A percentile compares a stretch with the other conserved stretches of the same genome.
These are phyloP conservation scores for Cubamyces sp. DNA, from an alignment of 768 basidiomycete species.

Conservation along the genomic window DNA sequence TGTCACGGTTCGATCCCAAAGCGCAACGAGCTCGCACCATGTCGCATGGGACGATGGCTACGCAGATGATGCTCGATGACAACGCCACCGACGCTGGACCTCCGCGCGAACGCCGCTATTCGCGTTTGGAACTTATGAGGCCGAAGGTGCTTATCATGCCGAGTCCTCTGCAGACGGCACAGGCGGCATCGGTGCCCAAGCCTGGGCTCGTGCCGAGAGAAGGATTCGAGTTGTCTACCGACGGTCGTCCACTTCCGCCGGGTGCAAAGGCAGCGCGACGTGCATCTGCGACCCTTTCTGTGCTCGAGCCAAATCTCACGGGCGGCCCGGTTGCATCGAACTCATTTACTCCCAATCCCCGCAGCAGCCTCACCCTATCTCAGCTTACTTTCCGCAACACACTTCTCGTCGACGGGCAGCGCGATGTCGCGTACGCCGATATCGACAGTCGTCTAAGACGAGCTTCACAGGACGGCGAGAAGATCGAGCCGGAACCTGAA, in stretches of 20 bases:
- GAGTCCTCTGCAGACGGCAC: constrained; percentile 69
- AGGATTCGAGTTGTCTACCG: constrained; percentile 65
- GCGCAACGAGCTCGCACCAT: constrained; percentile 40
- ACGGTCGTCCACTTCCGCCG: constrained; percentile 79
- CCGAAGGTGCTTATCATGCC: constrained; percentile 97
- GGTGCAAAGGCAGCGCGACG: constrained; percentile 65
- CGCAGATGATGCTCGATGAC: constrained; percentile 57
- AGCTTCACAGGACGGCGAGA: constrained; percentile 79
- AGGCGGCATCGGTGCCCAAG: constrained; percentile 30
- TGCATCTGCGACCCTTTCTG: constrained; percentile 44
- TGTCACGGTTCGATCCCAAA: constrained; percentile 51
- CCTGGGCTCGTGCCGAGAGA: constrained; percentile 45
- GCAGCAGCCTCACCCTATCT: constrained; percentile 70
- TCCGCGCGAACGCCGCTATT: constrained; percentile 61
- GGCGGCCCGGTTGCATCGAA: constrained; percentile 46
- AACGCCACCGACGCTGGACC: constrained; percentile 39
- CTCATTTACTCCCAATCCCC: constrained; percentile 80
- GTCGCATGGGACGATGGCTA: constrained; percentile 62
- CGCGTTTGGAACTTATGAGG: constrained; percentile 77
- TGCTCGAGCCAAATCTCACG: constrained; percentile 35
- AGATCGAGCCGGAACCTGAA: constrained; percentile 52
- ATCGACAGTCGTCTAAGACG: constrained; percentile 65
- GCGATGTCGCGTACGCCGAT: constrained; percentile 64
- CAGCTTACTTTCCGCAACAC: constrained; percentile 88
- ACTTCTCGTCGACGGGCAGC: constrained; percentile 67